Evolutionary conservation across 2,329 filamentous ascomycete genomes (phyloP).

Genomic region (Neobulgaria alba): DNA sequence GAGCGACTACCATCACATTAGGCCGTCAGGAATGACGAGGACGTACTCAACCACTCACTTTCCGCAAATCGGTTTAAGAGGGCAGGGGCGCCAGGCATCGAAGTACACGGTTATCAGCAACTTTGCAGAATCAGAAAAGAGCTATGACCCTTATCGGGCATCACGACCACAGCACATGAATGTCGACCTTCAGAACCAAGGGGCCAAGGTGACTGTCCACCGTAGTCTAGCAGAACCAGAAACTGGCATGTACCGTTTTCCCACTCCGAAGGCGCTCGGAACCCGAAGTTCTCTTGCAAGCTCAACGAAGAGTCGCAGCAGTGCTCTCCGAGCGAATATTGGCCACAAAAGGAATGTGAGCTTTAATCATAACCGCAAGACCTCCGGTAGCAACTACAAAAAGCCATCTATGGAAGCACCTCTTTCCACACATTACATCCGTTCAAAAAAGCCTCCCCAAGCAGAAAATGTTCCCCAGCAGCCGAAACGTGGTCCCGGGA

Average conservation of each 20-base stretch:
- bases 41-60: conserved; percentile 56
- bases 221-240: conserved; percentile 6
- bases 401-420: conserved; percentile 8
- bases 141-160: conserved; percentile 78
- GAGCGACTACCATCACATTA: conserved; percentile 83
- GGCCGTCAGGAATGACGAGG: conserved; percentile 48
- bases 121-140: conserved; percentile 47
- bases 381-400: conserved; percentile 10
- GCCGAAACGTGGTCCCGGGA: conserved; percentile 14
- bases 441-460: conserved; percentile 21
- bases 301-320: conserved; percentile 32
- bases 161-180: conserved; percentile 31
- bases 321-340: conserved; percentile 30
- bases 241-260: conserved; percentile 1
- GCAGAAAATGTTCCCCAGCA: conserved; percentile 5
- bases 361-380: conserved; percentile 45
- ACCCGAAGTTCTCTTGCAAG: conserved; percentile 41
- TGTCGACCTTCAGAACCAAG: conserved; percentile 36
- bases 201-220: conserved; percentile 26
- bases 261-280: conserved; percentile 26
- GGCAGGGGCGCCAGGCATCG: conserved; percentile 46
- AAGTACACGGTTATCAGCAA: conserved; percentile 60
- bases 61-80: conserved; percentile 36
- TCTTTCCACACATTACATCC: conserved; percentile 22
- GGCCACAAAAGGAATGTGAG: conserved; percentile 54